phyloP scores from a whole-genome alignment of 306 rosid species.

The Citrullus amarus region DNA sequence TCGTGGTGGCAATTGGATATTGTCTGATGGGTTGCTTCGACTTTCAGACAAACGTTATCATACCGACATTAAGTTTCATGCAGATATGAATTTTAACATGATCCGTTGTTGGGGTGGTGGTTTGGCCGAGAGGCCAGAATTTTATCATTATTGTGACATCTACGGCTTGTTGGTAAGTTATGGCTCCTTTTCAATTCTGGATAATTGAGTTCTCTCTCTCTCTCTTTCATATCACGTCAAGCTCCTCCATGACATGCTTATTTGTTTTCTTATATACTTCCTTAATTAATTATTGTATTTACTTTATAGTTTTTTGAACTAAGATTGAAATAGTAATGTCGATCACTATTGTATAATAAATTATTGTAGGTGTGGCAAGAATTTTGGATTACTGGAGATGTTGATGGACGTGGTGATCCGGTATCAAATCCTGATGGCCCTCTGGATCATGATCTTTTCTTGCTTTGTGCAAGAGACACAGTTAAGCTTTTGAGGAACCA shows the following conservation, averaged over 20 bases:
- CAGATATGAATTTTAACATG: slow-evolving; percentile 96
- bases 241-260: neutral
- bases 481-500: slow-evolving; percentile 89
- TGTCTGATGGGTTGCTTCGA: slow-evolving; percentile 87
- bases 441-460: slow-evolving; percentile 80
- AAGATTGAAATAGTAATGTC: neutral
- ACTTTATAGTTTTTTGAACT: neutral
- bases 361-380: slow-evolving; percentile 85
- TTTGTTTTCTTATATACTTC: neutral
- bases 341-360: neutral
- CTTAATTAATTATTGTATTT: neutral
- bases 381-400: slow-evolving; percentile 97
- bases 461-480: slow-evolving; percentile 88
- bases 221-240: neutral
- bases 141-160: slow-evolving; percentile 77
- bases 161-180: slow-evolving; percentile 79
- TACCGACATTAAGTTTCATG: slow-evolving; percentile 84
- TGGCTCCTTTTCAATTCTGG: slow-evolving; percentile 1
- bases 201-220: neutral
- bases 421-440: slow-evolving; percentile 83
- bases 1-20: slow-evolving; percentile 95
- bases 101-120: slow-evolving; percentile 99
- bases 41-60: slow-evolving; percentile 75
- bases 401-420: slow-evolving; percentile 82
- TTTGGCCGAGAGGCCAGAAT: slow-evolving; percentile 89